These are phyloP conservation scores for Arabidopsis hybrid DNA, from an alignment of 441 rosid species.

Conservation along the genomic window DNA sequence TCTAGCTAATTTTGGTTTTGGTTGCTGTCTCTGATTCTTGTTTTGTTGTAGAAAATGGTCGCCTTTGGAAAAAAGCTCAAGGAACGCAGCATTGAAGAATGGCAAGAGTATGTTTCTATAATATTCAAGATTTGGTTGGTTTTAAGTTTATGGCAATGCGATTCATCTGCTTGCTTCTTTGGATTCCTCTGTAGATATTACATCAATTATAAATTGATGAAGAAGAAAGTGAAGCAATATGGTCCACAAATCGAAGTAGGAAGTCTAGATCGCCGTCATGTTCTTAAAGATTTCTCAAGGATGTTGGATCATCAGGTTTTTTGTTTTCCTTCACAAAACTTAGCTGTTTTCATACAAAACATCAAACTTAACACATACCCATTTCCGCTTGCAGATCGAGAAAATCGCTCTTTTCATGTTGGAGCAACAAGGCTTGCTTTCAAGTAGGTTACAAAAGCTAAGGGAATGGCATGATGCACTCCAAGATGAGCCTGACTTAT, in stretches of 20 bases:
- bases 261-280: conserved; percentile 68
- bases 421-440: conserved; percentile 95
- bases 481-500: conserved; percentile 65
- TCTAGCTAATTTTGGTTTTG: not conserved
- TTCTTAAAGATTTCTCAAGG: conserved; percentile 95
- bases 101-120: conserved; percentile 71
- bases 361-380: not conserved
- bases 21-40: conserved; percentile 10
- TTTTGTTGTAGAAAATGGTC: conserved; percentile 72
- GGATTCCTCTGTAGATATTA: conserved; percentile 60
- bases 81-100: conserved; percentile 84
- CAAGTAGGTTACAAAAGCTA: conserved; percentile 77
- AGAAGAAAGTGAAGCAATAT: conserved; percentile 87
- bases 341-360: not conserved
- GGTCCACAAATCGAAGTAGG: conserved; percentile 83
- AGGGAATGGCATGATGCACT: conserved; percentile 77
- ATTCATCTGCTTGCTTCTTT: not conserved
- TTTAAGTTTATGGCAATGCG: not conserved
- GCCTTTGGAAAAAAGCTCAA: conserved; percentile 91
- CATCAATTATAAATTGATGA: conserved; percentile 94
- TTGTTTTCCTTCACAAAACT: conserved; percentile 2
- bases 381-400: conserved; percentile 67
- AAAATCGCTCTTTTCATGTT: conserved; percentile 82
- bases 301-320: conserved; percentile 88
- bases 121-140: conserved; percentile 18